phyloP scores from a whole-genome alignment of 164 flowering plant species.

The Piper longum region DNA sequence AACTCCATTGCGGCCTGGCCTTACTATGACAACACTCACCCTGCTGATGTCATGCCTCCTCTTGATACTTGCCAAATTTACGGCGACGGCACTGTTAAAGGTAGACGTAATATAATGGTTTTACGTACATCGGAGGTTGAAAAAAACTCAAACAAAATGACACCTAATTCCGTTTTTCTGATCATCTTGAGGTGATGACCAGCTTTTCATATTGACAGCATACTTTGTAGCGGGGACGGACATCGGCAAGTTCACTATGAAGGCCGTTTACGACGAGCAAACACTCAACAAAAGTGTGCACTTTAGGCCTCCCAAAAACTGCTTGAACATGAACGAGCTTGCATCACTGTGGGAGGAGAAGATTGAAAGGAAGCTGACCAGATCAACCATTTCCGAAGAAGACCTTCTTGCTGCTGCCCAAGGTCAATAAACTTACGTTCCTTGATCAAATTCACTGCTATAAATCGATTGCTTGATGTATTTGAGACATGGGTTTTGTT shows the following conservation, averaged over 20 bases:
- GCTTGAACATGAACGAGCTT: slow-evolving; percentile 40
- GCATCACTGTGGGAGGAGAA: slow-evolving; percentile 56
- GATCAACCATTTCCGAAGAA: slow-evolving; percentile 35
- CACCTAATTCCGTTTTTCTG: too few species aligned
- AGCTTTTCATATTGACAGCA: slow-evolving; percentile 18
- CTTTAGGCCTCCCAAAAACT: slow-evolving; percentile 41
- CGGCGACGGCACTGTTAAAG: slow-evolving; percentile 67
- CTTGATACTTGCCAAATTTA: slow-evolving; percentile 52
- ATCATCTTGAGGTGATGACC: too few species aligned
- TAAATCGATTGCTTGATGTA: too few species aligned
- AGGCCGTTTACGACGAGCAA: slow-evolving; percentile 25
- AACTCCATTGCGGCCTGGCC: slow-evolving; percentile 80
- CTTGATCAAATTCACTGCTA: too few species aligned
- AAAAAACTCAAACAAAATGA: neutral
- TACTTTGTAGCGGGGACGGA: slow-evolving; percentile 60
- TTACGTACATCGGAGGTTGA: neutral
- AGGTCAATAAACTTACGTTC: slow-evolving; percentile 15
- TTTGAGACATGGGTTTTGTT: too few species aligned
- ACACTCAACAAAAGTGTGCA: slow-evolving; percentile 44
- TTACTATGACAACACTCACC: slow-evolving; percentile 56
- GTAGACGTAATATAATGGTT: slow-evolving; percentile 12
- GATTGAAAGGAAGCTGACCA: slow-evolving; percentile 36
- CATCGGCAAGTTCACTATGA: slow-evolving; percentile 60
- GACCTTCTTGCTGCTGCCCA: slow-evolving; percentile 33
- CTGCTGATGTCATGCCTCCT: slow-evolving; percentile 53